phyloP scores from a whole-genome alignment of 352 stramenopile genomes.

The Phytopythium helicoides region DNA sequence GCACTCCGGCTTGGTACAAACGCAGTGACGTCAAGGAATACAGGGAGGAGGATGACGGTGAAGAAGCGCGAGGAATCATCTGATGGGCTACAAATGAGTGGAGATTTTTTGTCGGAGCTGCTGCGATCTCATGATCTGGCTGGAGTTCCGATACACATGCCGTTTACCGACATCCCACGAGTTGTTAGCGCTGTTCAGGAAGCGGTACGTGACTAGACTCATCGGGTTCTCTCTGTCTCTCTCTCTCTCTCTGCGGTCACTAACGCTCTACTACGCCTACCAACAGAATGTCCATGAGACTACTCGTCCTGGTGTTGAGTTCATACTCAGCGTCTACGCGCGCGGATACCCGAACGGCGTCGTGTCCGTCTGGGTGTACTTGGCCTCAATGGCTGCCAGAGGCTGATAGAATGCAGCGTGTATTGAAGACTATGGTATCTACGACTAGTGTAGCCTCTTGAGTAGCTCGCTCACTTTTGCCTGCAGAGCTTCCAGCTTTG shows the following conservation, averaged over 20 bases:
- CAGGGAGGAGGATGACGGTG: constrained; percentile 3
- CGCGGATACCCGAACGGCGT: constrained; percentile 86
- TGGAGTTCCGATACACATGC: constrained; percentile 84
- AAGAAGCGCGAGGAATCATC: not conserved
- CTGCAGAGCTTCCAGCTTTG: constrained; percentile 66
- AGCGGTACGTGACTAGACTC: constrained; percentile 39
- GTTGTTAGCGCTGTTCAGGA: constrained; percentile 83
- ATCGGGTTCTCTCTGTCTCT: not conserved
- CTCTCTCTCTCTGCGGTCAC: not conserved
- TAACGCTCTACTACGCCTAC: constrained; percentile 9
- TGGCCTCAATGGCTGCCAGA: constrained; percentile 54
- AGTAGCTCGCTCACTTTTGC: constrained; percentile 66
- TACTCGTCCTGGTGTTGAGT: constrained; percentile 84
- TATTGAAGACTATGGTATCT: not conserved
- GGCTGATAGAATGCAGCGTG: not conserved
- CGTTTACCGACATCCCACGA: constrained; percentile 84
- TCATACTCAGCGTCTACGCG: constrained; percentile 86
- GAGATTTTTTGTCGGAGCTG: constrained; percentile 24
- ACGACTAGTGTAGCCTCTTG: constrained; percentile 46
- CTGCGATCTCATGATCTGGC: constrained; percentile 52
- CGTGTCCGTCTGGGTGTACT: constrained; percentile 92
- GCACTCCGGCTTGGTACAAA: constrained; percentile 10
- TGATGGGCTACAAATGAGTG: constrained; percentile 8
- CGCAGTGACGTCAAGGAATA: constrained; percentile 11
- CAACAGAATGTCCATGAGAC: constrained; percentile 87